Conservation (phyloP, 768 basidiomycete genomes). For the Termitomyces sp. region DNA sequence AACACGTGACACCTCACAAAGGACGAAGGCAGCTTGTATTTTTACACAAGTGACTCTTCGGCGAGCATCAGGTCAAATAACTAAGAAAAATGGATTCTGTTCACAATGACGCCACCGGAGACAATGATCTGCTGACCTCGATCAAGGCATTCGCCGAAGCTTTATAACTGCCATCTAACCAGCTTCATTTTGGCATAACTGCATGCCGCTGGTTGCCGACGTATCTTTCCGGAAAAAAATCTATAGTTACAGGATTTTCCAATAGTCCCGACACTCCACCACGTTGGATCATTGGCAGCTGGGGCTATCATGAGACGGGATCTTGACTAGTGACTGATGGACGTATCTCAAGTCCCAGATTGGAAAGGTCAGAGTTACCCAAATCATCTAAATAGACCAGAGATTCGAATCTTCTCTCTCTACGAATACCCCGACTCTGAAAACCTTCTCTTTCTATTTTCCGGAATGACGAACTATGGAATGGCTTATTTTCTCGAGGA, state of each 20-base stretch:
- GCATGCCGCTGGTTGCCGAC: neutral
- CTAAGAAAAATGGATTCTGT: neutral
- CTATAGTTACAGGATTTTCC: neutral
- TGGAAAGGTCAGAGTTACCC: neutral
- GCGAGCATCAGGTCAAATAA: too few species aligned
- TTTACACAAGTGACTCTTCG: too few species aligned
- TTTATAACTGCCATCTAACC: neutral
- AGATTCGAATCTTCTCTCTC: neutral
- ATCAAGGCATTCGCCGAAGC: neutral
- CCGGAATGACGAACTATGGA: conserved; percentile 34
- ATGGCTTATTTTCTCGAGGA: conserved; percentile 64
- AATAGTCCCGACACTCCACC: neutral
- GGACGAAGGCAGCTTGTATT: too few species aligned
- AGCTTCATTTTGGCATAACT: neutral
- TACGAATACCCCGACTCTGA: neutral
- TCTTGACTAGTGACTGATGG: neutral
- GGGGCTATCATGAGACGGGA: neutral
- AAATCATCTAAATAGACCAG: neutral
- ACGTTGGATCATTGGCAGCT: neutral
- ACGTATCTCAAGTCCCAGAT: neutral
- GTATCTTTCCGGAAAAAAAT: neutral
- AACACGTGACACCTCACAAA: too few species aligned
- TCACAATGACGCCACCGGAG: neutral
- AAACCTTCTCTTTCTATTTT: conserved; percentile 11
- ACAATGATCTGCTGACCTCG: neutral